Conservation (phyloP, 129 eudicot genomes). For the Centrapalus pauciflorus region DNA sequence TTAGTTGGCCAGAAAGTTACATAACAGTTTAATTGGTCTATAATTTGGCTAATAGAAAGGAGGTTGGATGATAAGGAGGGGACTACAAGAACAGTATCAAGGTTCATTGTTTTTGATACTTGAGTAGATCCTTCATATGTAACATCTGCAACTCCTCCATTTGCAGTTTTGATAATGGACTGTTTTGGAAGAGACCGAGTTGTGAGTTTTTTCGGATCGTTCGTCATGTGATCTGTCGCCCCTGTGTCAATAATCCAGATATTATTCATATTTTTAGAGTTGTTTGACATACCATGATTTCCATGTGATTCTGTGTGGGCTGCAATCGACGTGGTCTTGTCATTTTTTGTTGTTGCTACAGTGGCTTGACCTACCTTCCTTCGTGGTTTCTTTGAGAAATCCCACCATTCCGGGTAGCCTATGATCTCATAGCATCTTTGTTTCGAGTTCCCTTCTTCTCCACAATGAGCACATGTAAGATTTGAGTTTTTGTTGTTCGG, state of each 20-base stretch:
- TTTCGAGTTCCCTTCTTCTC: slow-evolving; percentile 10
- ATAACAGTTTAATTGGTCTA: background rate
- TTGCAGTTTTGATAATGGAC: background rate
- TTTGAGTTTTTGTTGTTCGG: background rate
- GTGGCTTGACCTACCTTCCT: background rate
- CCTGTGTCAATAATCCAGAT: slow-evolving; percentile 17
- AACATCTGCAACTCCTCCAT: slow-evolving; percentile 1
- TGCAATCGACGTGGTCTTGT: background rate
- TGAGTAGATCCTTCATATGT: slow-evolving; percentile 5
- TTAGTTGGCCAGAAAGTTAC: slow-evolving; percentile 1
- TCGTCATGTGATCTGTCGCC: slow-evolving; percentile 13
- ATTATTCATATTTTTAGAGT: background rate
- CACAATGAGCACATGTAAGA: background rate
- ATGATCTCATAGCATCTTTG: slow-evolving; percentile 8
- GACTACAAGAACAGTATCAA: slow-evolving; percentile 10
- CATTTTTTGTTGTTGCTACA: background rate
- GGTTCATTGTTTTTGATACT: background rate
- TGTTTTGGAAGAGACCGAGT: background rate
- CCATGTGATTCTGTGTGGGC: background rate
- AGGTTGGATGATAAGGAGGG: slow-evolving; percentile 7
- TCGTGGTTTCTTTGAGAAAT: slow-evolving; percentile 15
- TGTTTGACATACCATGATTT: slow-evolving; percentile 2
- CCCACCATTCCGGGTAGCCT: slow-evolving; percentile 14
- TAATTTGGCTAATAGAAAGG: slow-evolving; percentile 14
- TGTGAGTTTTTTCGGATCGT: background rate